Conservation (phyloP, 169 alveolate species). For the Amoebophrya sp. region DNA sequence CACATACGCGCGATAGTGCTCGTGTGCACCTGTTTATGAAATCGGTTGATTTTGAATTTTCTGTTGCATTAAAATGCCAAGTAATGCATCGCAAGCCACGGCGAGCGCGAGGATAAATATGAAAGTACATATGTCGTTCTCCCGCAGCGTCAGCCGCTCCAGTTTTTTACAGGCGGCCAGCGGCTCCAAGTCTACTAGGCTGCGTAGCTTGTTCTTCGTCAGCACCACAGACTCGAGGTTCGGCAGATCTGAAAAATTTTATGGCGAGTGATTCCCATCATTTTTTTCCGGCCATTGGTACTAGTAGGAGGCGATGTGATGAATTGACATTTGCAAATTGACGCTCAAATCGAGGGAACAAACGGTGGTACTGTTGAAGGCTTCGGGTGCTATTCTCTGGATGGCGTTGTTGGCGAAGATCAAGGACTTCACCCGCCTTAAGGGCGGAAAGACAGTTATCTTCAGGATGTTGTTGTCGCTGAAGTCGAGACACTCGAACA, state of each 20-base stretch:
- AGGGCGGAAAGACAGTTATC: neutral
- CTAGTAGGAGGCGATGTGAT: too few relatives aligned
- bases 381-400: neutral
- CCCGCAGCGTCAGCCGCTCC: neutral
- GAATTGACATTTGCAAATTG: too few relatives aligned
- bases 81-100: too few relatives aligned
- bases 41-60: neutral
- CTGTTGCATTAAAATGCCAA: neutral
- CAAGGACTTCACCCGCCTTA: neutral
- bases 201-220: neutral
- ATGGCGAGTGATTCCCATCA: too few relatives aligned
- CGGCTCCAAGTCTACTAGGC: neutral
- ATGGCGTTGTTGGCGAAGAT: neutral
- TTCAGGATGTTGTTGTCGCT: neutral
- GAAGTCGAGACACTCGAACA: neutral
- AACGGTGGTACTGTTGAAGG: neutral
- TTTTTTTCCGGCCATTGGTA: too few relatives aligned
- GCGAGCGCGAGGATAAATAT: too few relatives aligned
- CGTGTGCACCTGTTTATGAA: neutral
- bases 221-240: neutral
- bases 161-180: neutral
- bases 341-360: too few relatives aligned
- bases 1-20: neutral
- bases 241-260: neutral
- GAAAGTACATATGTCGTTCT: neutral